A percentile compares a stretch with the other conserved stretches of the same genome.
Conservation (phyloP, 2,329 filamentous ascomycete species). For the Verruconis gallopava region DNA sequence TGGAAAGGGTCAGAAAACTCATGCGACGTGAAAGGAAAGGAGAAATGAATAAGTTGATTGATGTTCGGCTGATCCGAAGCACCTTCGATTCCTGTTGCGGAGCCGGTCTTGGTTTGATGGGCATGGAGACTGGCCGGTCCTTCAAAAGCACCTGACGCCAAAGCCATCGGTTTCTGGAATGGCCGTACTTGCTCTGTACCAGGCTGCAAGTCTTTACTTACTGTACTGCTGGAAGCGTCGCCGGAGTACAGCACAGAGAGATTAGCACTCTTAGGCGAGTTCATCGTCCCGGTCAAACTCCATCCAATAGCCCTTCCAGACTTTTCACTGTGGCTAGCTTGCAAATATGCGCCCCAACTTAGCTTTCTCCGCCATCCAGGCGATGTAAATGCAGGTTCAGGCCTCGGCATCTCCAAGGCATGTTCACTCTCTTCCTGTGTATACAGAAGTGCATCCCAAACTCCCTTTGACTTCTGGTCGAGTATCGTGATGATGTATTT, state of each 20-base stretch:
- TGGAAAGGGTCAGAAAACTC: not conserved
- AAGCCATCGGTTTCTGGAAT: not conserved
- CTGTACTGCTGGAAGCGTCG: slow-evolving; percentile 21
- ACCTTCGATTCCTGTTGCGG: not conserved
- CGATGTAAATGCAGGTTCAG: slow-evolving; percentile 36
- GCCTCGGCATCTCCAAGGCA: slow-evolving; percentile 42
- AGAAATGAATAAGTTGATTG: not conserved
- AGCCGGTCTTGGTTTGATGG: not conserved
- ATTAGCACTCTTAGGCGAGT: slow-evolving; percentile 67
- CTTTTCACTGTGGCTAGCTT: slow-evolving; percentile 14
- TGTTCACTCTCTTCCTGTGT: slow-evolving; percentile 66
- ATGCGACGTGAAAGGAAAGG: not conserved
- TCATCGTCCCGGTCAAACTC: slow-evolving; percentile 77
- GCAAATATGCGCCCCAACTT: slow-evolving; percentile 23
- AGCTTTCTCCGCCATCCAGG: slow-evolving; percentile 39
- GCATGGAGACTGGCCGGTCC: not conserved
- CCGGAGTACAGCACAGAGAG: slow-evolving; percentile 68
- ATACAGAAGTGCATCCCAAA: slow-evolving; percentile 59
- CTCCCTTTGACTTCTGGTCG: slow-evolving; percentile 77
- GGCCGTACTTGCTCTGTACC: slow-evolving; percentile 11
- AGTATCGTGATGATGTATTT: slow-evolving; percentile 78
- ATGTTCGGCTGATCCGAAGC: not conserved
- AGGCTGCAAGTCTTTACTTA: slow-evolving; percentile 19
- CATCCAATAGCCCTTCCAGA: slow-evolving; percentile 51
- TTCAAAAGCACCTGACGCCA: not conserved